Evolutionary conservation across 2,329 filamentous ascomycete genomes (phyloP).

Genomic region (Aspergillus tanneri): DNA sequence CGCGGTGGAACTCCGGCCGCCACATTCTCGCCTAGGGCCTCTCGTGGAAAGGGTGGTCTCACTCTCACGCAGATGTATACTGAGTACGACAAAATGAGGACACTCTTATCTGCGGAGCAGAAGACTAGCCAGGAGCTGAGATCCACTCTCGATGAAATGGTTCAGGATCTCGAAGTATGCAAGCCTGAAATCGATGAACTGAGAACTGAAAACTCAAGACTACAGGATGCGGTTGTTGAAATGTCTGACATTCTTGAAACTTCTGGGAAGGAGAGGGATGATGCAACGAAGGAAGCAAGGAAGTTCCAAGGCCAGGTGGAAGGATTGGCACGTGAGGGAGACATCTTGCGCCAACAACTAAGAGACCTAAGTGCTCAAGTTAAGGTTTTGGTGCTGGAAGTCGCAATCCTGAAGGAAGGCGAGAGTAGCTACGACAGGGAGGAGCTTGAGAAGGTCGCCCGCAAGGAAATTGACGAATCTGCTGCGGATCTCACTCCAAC

Average conservation of each 20-base stretch:
- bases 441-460: constrained; percentile 74
- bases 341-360: constrained; percentile 80
- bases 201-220: constrained; percentile 73
- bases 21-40: constrained; percentile 54
- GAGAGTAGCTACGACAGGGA: constrained; percentile 73
- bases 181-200: constrained; percentile 86
- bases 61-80: constrained; percentile 64
- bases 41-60: constrained; percentile 54
- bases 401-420: constrained; percentile 72
- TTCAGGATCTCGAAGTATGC: constrained; percentile 79
- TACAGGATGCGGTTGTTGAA: constrained; percentile 77
- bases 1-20: constrained; percentile 51
- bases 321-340: constrained; percentile 62
- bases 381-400: constrained; percentile 84
- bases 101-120: constrained; percentile 69
- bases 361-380: constrained; percentile 87
- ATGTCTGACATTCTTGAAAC: constrained; percentile 82
- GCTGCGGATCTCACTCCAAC: constrained; percentile 77
- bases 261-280: constrained; percentile 75
- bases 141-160: constrained; percentile 78
- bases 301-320: constrained; percentile 74
- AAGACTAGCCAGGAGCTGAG: constrained; percentile 72
- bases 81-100: constrained; percentile 63
- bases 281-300: constrained; percentile 72
- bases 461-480: constrained; percentile 70